These are phyloP conservation scores for Volvariella volvacea DNA, from an alignment of 1,284 basidiomycete species.

Conservation along the genomic window DNA sequence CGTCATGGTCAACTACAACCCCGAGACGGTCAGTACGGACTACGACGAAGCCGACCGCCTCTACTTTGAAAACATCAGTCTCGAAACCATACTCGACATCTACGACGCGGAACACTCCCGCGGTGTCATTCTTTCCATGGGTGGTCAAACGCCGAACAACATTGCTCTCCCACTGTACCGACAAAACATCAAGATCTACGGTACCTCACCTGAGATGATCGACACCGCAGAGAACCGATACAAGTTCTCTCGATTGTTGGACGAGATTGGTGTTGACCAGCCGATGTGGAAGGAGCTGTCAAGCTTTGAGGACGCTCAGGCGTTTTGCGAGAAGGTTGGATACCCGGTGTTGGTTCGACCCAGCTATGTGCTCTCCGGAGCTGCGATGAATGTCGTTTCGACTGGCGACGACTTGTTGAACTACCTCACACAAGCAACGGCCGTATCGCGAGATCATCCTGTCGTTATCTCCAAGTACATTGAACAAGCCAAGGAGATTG, in stretches of 20 bases:
- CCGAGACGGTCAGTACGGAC: slow-evolving; percentile 98
- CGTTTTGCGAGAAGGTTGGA: slow-evolving; percentile 87
- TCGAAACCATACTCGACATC: slow-evolving; percentile 96
- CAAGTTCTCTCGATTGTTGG: slow-evolving; percentile 98
- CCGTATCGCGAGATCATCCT: slow-evolving; percentile 94
- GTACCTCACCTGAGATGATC: slow-evolving; percentile 99
- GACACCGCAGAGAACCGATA: slow-evolving; percentile 98
- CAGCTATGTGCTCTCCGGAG: slow-evolving; percentile 96
- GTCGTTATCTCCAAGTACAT: slow-evolving; percentile 99
- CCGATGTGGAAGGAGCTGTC: slow-evolving; percentile 97
- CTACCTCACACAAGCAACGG: slow-evolving; percentile 94
- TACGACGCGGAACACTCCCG: slow-evolving; percentile 88
- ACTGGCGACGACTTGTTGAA: slow-evolving; percentile 86
- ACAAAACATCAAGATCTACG: slow-evolving; percentile 97
- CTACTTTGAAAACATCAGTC: slow-evolving; percentile 98
- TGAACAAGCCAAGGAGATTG: slow-evolving; percentile 99
- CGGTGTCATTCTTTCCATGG: slow-evolving; percentile 96
- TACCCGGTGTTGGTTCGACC: slow-evolving; percentile 97
- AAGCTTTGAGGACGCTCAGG: slow-evolving; percentile 81
- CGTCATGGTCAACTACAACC: slow-evolving; percentile 99
- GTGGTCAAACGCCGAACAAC: slow-evolving; percentile 98
- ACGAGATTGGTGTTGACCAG: slow-evolving; percentile 97
- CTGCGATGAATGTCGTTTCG: slow-evolving; percentile 99
- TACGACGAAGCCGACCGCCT: slow-evolving; percentile 98
- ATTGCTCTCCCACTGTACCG: slow-evolving; percentile 92